phyloP scores from a whole-genome alignment of 2,329 filamentous ascomycete genomes.

The Didymella glomerata region DNA sequence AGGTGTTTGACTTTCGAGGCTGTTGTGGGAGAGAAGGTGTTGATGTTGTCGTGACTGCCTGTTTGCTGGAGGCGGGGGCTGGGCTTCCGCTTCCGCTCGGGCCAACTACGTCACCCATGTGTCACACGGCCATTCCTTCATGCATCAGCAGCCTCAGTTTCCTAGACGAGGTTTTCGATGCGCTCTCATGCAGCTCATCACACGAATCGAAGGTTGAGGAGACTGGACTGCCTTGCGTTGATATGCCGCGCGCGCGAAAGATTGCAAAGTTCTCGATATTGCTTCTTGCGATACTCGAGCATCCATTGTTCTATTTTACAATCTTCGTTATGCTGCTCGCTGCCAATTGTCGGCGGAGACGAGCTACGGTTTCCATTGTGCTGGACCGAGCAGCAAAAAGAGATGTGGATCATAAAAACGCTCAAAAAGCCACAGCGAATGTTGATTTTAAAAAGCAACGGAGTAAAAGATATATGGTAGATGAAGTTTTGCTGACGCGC shows the following conservation, averaged over 20 bases:
- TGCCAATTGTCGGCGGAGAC: background rate
- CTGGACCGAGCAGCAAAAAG: background rate
- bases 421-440: background rate
- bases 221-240: background rate
- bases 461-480: background rate
- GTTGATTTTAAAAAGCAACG: background rate
- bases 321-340: background rate
- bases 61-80: slow-evolving; percentile 15
- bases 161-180: background rate
- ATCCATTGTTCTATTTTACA: background rate
- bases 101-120: slow-evolving; percentile 15
- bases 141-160: slow-evolving; percentile 6
- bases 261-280: background rate
- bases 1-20: background rate
- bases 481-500: background rate
- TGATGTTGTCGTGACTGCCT: slow-evolving; percentile 12
- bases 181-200: background rate
- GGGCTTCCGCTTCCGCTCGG: background rate
- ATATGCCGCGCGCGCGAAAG: background rate
- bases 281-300: background rate
- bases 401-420: background rate
- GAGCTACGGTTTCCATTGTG: background rate
- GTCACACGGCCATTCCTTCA: slow-evolving; percentile 8
- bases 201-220: background rate
- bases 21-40: background rate